Base-by-base conservation (phyloP, 352 stramenopile genomes). In the Phytopythium aichiense region DNA sequence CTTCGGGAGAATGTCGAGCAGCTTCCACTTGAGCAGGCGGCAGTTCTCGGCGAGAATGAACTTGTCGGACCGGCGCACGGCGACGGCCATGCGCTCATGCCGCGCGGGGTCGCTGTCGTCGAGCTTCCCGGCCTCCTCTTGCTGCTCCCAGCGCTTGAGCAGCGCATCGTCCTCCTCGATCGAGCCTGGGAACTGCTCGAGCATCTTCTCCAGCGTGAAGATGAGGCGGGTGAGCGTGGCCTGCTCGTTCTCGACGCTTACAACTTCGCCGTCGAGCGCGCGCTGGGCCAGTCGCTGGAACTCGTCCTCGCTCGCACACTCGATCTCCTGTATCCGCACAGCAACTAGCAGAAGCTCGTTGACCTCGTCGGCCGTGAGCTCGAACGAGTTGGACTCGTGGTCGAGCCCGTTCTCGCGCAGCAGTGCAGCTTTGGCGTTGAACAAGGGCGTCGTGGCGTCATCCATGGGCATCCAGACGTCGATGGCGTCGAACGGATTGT, bases 401-500 rank as follows among this genome's bases (percentile, higher is more conserved):
- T 88, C 82, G 31, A 94, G 66, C 13, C 80, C 84, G 22, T 85
- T 81, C 12, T 58, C 64, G 7, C 62, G 54, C 2, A 93, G 64
- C 40, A 86, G 50, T 16, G 60, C 56, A 7, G 73, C 71, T 56
- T 92, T 91, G 38, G 70, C 70, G 4, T 80, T 35, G 31, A 74
- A 91, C 9, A 74, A 58, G 6, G 67, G 69, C 7, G 77, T 79
- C 9, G 75, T 76, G 4, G 43, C 56, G 58, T 78, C 60, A 49
- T 86, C 69, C 81, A 92, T 90, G 0, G 79, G 81, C 30, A 91
- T 53, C 80, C 81, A 92, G 55, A 92, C 65, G 13, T 94, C 85
- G 37, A 94, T 72, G 18, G 81, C 73, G 56, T 94, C 83, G 57
- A 80, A 88, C 46, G 74, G 71, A 62, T 94, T 92, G 15, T 72